Base-by-base conservation (phyloP, 805 yeast species). In the Deakozyma indianensis region DNA sequence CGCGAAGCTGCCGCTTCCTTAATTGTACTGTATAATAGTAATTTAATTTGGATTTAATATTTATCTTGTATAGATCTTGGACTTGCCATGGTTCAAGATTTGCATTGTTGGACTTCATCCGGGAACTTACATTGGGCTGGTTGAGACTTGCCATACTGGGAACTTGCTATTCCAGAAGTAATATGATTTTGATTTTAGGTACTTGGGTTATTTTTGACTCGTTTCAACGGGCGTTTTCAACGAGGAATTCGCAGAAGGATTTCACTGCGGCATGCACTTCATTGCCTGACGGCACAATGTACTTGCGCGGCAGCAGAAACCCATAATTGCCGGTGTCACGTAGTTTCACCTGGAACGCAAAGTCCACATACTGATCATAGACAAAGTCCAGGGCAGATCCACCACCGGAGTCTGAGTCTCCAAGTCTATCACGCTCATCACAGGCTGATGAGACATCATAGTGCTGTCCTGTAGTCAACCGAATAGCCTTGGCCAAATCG, bases 311-410 rank as follows among this genome's bases (percentile, higher is more conserved):
- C 38, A 85, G 65, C 51, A 86, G 67, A 56, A 84, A 86, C 1
- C 95, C 95, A 56, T 82, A 88, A 43, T 75, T 71, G 0, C 95
- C 94, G 18, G 81, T 74, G 57, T 85, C 95, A 55, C 95, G 70
- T 46, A 86, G 66, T 61, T 85, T 83, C 47, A 86, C 64, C 55
- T 83, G 94, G 62, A 79, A 80, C 1, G 94, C 94, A 87, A 88
- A 83, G 54, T 69, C 75, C 0, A 92, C 92, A 48, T 78, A 73
- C 55, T 78, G 75, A 61, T 83, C 86, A 56, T 84, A 85, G 90
- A 84, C 81, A 58, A 71, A 85, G 56, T 85, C 95, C 53, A 85
- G 66, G 1, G 84, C 80, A 2, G 85, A 74, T 2, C 95, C 95
- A 3, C 87, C 71, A 18, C 80, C 82, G 1, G 92, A 88, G 59